A percentile compares a stretch with the other conserved stretches of the same genome.
These are phyloP conservation scores for Obelidium mucronatum DNA, from an alignment of 192 early-diverging fungal species.

Conservation along the genomic window DNA sequence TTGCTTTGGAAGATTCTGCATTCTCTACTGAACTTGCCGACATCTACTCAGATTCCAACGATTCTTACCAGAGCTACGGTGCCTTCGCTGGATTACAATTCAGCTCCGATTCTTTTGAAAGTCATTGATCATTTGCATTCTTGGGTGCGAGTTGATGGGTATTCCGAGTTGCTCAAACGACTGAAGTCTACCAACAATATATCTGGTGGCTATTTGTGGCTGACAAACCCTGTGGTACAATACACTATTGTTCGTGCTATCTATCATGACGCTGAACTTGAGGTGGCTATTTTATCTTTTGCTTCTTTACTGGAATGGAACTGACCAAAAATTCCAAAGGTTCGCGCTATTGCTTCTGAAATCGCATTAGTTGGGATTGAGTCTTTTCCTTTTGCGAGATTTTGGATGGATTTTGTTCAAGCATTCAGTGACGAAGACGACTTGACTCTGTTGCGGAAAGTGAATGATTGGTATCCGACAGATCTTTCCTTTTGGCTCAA, in stretches of 20 bases:
- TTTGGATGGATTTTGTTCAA: slow-evolving; percentile 19
- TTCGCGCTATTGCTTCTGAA: neutral
- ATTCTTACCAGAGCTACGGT: neutral
- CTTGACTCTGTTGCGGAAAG: neutral
- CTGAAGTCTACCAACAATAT: neutral
- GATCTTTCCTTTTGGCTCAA: slow-evolving; percentile 4
- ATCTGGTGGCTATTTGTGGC: neutral
- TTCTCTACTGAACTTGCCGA: slow-evolving; percentile 10
- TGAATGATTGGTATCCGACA: neutral
- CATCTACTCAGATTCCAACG: neutral
- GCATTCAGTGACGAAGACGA: slow-evolving; percentile 25
- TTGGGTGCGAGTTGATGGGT: neutral
- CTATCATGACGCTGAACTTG: neutral
- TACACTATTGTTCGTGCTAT: neutral
- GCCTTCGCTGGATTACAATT: neutral
- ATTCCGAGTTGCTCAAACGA: neutral
- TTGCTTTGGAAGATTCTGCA: neutral
- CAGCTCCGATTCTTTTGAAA: neutral
- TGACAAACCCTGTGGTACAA: slow-evolving; percentile 5
- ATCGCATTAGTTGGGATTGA: neutral
- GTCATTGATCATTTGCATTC: neutral
- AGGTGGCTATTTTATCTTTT: neutral
- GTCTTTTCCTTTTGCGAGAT: neutral
- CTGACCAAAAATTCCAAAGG: neutral
- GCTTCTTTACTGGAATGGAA: neutral